Base-by-base conservation (phyloP, 805 yeast genomes). In the Saccharomycopsis vini region DNA sequence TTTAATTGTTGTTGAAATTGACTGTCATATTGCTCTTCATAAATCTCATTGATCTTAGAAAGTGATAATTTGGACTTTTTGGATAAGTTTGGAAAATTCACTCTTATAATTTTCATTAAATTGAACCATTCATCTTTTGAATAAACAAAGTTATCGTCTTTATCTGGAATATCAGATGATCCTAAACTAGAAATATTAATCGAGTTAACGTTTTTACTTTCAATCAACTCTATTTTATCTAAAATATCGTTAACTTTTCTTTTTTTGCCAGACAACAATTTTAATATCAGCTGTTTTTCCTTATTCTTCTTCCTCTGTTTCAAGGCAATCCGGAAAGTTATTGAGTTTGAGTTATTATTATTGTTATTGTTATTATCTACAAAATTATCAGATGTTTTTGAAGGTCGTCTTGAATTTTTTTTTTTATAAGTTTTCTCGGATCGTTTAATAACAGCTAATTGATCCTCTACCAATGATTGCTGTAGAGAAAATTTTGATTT, bases 221-320 rank as follows among this genome's bases (percentile, higher is more conserved):
- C 44, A 20, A 46, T 21, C 12, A 19, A 6, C 32, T 47, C 54
- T 5, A 61, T 51, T 5, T 45, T 50, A 19, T 50, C 46, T 13
- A 60, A 40, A n/a, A 61, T 52, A 12, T 59, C 63, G 28, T 52
- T 53, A 18, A 54, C 54, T 39, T 57, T 59, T 10, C 53, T 52
- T 42, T 58, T 61, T 47, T 58, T 59, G 0, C 63, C 64, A 0
- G 63, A 57, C 7, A 61, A 43, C 1, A 59, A 52, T 23, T 51
- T 30, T n/a, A 60, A 40, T 5, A 60, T 42, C 2, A 60, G 45
- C 7, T 50, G 29, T 26, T 9, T 12, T 26, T 26, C 10, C 13
- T 19, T n/a, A n/a, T n/a, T n/a, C n/a, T n/a, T 32, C 16, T 37
- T 40, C 19, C 40, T 19, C 18, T 47, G 32, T 24, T 10, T 13